Base-by-base conservation (phyloP, 163 green algal genomes). In the Prototheca stagnorum region DNA sequence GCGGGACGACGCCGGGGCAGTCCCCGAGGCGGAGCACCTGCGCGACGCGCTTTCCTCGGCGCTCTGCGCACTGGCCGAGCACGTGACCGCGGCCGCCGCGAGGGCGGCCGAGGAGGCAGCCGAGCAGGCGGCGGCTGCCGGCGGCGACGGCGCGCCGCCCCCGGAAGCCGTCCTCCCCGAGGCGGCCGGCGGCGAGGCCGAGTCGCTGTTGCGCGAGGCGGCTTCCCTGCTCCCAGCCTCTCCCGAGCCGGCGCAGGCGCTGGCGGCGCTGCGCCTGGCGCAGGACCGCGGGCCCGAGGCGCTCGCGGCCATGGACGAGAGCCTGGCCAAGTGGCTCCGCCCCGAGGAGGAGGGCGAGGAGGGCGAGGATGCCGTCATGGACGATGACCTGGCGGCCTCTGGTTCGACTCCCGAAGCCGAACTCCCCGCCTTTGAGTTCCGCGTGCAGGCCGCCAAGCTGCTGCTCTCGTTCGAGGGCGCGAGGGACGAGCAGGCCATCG, bases 391-490 rank as follows among this genome's bases (percentile, higher is more conserved):
- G 16, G 20, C 36, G 19, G 16, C 19, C 5, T 28, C 20, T 19
- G 50, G 42, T 19, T 25, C 4, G 14, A 47, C 35, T 11, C 46
- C 34, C 44, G 46, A 48, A 24, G 51, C 22, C 14, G 26, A 5
- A 35, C 54, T 72, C 34, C 77, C 79, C 4, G 71, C 57, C 0
- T 91, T 78, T 43, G 81, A 91, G 65, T 86, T 86, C 64, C 61
- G 81, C 15, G 78, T 92, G 37, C 79, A 92, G 63, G 72, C 63
- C 21, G 82, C 78, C 12, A 92, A 92, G 69, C 69, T 94, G 69
- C 60, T 94, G 49, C 63, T 94, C 39, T 80, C 91, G 56, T 71
- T 92, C 44, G n/a, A n/a, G n/a, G 81, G 91, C 22, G 67, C 76
- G 1, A 60, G 53, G 0, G 79, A 71, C 15, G 66, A 80, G 1